Base-by-base conservation (phyloP, 1,139 yeast species). In the Suhomyces atakaporum region DNA sequence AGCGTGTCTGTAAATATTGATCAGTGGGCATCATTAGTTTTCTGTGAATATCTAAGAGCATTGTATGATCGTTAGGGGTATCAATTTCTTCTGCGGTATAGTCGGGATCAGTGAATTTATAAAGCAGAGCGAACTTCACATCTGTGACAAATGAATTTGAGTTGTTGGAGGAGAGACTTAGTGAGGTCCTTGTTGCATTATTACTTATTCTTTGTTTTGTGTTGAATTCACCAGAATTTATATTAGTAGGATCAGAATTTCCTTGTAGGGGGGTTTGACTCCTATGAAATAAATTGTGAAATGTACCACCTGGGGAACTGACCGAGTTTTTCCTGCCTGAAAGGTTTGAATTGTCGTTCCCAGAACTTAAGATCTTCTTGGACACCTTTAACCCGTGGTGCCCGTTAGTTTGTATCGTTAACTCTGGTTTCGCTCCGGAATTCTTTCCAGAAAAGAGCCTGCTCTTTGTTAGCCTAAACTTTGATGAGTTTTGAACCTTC, bases 121-220 rank as follows among this genome's bases (percentile, higher is more conserved):
- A 68, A 5, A 66, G 45, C 42, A 55, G 50, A 2, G 74, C 76
- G 34, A 60, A 56, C 26, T 49, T 51, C 1, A 57, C 46, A 40
- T 70, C 74, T 0, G 65, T 49, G n/a, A 70, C 57, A 14, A 50
- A 50, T 4, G 74, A 68, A 43, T 69, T 70, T 13, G 74, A 68
- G 42, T 62, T 69, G 41, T 62, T 68, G 2, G 75, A 69, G 0
- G 75, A 68, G 15, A 69, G 51, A 4, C 60, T 52, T n/a, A 69
- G 44, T 1, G 63, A 50, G 1, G 60, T 50, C 39, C 68, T 46
- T 12, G 49, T 40, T 6, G 51, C 44, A 16, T 38, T 43, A 25
- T 34, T 44, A 16, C 29, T 48, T 10, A 44, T 35, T 22, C 45
- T 43, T 39, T 49, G 53, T 13, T 42, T 47, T 7, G 40, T n/a